Percentiles rank a stretch among this genome's conserved stretches.
phyloP scores from a whole-genome alignment of 371 early-diverging fungal species.

The Mortierella sp. region DNA sequence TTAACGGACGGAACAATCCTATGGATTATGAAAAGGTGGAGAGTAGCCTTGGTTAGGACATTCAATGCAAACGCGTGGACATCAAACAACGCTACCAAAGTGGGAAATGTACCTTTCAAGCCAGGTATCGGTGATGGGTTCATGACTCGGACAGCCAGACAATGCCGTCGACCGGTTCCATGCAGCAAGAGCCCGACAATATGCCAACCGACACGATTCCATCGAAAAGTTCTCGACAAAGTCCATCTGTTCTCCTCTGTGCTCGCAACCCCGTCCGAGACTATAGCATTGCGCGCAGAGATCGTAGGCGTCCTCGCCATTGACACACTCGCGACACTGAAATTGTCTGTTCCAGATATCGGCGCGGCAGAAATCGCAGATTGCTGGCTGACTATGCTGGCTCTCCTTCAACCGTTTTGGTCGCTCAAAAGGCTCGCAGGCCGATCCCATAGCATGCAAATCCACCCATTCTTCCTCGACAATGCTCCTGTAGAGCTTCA shows the following conservation, averaged over 20 bases:
- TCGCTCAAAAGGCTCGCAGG: conserved; percentile 7
- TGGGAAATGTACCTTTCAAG: conserved; percentile 14
- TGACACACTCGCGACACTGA: conserved; percentile 59
- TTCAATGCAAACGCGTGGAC: no score
- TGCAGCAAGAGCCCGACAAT: conserved; percentile 25
- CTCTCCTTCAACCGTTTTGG: conserved; percentile 20
- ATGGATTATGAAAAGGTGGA: neutral
- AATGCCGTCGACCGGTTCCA: conserved; percentile 42
- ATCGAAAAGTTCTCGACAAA: conserved; percentile 49
- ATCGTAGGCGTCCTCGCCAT: conserved; percentile 31
- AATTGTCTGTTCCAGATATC: conserved; percentile 60
- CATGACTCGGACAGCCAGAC: neutral
- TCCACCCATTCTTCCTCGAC: conserved; percentile 57
- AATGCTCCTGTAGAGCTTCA: conserved; percentile 30
- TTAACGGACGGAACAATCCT: neutral
- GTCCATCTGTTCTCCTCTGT: conserved; percentile 27
- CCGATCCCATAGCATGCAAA: neutral
- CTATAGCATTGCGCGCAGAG: conserved; percentile 32
- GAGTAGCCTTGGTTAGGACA: neutral
- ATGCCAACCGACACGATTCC: conserved; percentile 16
- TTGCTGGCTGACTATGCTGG: conserved; percentile 22
- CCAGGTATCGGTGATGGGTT: conserved; percentile 23
- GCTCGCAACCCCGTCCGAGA: conserved; percentile 50
- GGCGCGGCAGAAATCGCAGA: conserved; percentile 54
- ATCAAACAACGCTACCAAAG: no score